Evolutionary conservation across 2,329 filamentous ascomycete genomes (phyloP).

Genomic region (Diplodia intermedia): DNA sequence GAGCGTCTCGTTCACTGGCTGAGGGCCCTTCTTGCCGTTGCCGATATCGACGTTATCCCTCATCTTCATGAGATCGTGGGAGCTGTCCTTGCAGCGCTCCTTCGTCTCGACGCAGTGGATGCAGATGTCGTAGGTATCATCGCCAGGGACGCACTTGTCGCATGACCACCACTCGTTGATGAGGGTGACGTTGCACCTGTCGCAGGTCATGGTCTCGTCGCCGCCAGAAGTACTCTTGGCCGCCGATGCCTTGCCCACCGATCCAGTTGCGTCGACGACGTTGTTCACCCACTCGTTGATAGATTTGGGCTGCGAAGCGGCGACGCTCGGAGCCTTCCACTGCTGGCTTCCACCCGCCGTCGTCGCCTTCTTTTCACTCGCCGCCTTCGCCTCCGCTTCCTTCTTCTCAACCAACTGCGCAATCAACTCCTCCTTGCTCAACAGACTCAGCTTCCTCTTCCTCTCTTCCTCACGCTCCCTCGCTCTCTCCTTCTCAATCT

Average conservation of each 20-base stretch:
- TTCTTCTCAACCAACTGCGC: constrained; percentile 33
- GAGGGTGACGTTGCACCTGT: background rate
- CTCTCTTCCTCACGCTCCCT: constrained; percentile 17
- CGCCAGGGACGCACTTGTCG: background rate
- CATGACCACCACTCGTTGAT: constrained; percentile 14
- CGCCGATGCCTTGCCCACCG: background rate
- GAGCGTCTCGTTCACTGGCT: background rate
- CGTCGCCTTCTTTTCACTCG: background rate
- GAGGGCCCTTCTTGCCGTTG: background rate
- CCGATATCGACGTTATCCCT: background rate
- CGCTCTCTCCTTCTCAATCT: constrained; percentile 38
- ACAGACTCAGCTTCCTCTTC: constrained; percentile 36
- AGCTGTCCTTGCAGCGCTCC: constrained; percentile 8
- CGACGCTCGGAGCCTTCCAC: background rate
- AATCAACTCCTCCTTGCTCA: constrained; percentile 44
- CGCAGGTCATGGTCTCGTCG: background rate
- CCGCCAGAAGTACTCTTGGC: background rate
- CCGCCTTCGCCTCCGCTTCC: background rate
- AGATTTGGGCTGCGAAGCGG: background rate
- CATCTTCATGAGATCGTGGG: constrained; percentile 12
- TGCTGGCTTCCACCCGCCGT: background rate
- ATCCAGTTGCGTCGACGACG: background rate
- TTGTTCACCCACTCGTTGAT: background rate
- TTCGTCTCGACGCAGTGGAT: background rate
- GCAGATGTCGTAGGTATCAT: constrained; percentile 13